A percentile compares a stretch with the other conserved stretches of the same genome.
Evolutionary conservation across 2,329 filamentous ascomycete genomes (phyloP).

Genomic region (Sarocladium oryzae): DNA sequence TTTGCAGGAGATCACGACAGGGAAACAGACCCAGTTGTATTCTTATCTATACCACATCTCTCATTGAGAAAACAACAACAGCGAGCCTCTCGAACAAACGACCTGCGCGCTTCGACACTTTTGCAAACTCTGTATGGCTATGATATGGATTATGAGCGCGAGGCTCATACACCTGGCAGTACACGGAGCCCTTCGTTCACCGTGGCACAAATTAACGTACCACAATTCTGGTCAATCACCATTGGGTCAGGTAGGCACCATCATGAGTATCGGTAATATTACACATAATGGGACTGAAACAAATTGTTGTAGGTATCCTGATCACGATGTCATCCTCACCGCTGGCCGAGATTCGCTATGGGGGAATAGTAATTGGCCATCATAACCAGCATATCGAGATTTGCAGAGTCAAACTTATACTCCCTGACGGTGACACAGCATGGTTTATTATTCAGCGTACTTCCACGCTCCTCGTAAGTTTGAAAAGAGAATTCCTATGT

Average conservation of each 20-base stretch:
- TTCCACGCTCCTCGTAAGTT: not conserved
- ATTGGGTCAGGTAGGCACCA: not conserved
- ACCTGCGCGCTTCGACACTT: not conserved
- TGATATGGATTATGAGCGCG: not conserved
- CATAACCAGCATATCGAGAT: not conserved
- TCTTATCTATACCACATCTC: not conserved
- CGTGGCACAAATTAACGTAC: not conserved
- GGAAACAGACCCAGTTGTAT: not conserved
- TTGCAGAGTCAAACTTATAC: not conserved
- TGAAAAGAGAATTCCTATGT: no score
- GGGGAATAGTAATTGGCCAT: not conserved
- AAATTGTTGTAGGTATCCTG: no score
- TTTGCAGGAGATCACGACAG: not conserved
- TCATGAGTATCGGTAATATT: no score
- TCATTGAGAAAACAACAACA: not conserved
- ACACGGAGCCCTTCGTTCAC: not conserved
- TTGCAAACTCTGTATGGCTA: not conserved
- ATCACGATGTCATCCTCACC: not conserved
- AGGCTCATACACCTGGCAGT: not conserved
- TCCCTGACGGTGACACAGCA: not conserved
- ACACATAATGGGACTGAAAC: no score
- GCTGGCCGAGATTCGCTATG: not conserved
- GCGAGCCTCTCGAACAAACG: not conserved
- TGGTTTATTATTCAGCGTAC: not conserved
- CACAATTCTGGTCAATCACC: not conserved